Evolutionary conservation across 2,329 filamentous ascomycete genomes (phyloP).

Genomic region (Botryotinia calthae): DNA sequence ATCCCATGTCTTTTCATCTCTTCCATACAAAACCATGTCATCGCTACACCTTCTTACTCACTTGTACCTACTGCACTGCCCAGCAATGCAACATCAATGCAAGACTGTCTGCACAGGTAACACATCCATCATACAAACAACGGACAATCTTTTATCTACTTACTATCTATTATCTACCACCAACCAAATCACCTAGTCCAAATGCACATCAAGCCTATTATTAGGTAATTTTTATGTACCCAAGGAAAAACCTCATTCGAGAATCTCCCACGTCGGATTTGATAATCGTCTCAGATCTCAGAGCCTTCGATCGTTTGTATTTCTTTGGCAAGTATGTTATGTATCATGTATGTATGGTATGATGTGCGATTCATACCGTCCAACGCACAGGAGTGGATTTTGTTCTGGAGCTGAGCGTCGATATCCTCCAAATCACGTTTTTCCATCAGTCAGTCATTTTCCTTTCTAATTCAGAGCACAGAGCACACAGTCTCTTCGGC

Average conservation of each 20-base stretch:
- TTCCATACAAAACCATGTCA: not conserved
- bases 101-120: not conserved
- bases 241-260: not conserved
- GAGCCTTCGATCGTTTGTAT: not conserved
- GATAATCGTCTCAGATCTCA: not conserved
- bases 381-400: not conserved
- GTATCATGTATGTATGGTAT: not conserved
- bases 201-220: not conserved
- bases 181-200: not conserved
- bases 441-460: no score
- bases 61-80: not conserved
- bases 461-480: not conserved
- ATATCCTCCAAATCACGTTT: not conserved
- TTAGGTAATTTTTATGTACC: not conserved
- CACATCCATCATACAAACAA: not conserved
- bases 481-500: not conserved
- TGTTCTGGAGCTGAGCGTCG: not conserved
- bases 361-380: not conserved
- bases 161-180: not conserved
- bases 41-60: not conserved
- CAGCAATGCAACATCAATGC: not conserved
- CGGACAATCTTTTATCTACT: not conserved
- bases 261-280: not conserved
- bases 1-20: not conserved
- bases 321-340: not conserved